Conservation (phyloP, 176 grass and related monocot species). For the Musa troglodytarum region DNA sequence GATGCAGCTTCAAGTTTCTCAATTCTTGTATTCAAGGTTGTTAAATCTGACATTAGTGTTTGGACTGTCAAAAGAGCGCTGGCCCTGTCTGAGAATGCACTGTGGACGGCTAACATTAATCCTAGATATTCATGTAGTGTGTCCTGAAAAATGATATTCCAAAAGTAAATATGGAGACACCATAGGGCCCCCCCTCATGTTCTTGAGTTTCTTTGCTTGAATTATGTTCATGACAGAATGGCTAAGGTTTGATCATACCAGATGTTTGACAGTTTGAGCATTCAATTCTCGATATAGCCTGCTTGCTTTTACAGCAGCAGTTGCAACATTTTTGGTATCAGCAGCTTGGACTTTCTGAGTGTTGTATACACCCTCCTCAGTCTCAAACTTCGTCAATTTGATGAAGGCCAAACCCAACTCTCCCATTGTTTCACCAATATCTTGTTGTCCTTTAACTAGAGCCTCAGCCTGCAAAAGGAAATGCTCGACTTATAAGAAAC, state of each 20-base stretch:
- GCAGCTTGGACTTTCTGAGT: slow-evolving; percentile 72
- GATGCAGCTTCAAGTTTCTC: slow-evolving; percentile 85
- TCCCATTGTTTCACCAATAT: slow-evolving; percentile 98
- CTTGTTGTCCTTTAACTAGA: slow-evolving; percentile 90
- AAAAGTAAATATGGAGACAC: not conserved
- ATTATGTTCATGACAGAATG: not conserved
- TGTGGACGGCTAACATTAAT: slow-evolving; percentile 77
- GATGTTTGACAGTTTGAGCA: slow-evolving; percentile 92
- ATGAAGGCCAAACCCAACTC: slow-evolving; percentile 89
- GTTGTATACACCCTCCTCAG: slow-evolving; percentile 59
- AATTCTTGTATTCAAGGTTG: slow-evolving; percentile 57
- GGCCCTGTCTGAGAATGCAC: slow-evolving; percentile 84
- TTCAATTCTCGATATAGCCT: slow-evolving; percentile 90
- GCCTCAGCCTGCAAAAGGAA: slow-evolving; percentile 51
- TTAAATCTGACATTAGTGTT: slow-evolving; percentile 86
- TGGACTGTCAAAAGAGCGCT: slow-evolving; percentile 90
- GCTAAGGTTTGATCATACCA: slow-evolving; percentile 35
- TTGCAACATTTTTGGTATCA: slow-evolving; percentile 77
- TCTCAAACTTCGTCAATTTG: slow-evolving; percentile 90
- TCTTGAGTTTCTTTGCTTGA: not conserved
- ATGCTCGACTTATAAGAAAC: not conserved
- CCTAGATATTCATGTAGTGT: slow-evolving; percentile 82
- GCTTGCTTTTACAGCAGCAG: slow-evolving; percentile 93
- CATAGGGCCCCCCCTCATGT: not conserved
- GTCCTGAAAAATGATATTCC: slow-evolving; percentile 47